Evolutionary conservation across 106 monocot genomes (phyloP).

Genomic region (Amphibolis antarctica): DNA sequence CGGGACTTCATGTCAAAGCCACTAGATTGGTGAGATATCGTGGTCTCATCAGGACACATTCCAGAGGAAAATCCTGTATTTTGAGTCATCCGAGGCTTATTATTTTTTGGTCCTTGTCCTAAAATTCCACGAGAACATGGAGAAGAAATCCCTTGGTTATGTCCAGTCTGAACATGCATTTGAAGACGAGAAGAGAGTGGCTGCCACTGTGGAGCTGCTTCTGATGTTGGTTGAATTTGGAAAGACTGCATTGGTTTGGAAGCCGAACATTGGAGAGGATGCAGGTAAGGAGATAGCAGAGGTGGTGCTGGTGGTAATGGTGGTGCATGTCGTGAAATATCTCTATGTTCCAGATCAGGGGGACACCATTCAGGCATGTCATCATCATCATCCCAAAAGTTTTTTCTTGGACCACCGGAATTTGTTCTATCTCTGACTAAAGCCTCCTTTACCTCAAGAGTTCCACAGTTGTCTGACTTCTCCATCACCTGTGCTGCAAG

Average conservation of each 20-base stretch:
- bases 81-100: background rate
- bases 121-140: slow-evolving; percentile 3
- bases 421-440: slow-evolving; percentile 2
- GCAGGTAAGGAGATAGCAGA: slow-evolving; percentile 2
- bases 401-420: slow-evolving; percentile 10
- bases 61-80: background rate
- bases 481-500: background rate
- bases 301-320: background rate
- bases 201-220: background rate
- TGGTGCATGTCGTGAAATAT: background rate
- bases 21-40: background rate
- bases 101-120: slow-evolving; percentile 3
- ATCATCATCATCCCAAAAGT: slow-evolving; percentile 38
- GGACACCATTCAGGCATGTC: slow-evolving; percentile 83
- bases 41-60: background rate
- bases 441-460: background rate
- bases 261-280: background rate
- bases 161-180: background rate
- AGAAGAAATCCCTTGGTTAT: slow-evolving; percentile 8
- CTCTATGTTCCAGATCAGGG: slow-evolving; percentile 16
- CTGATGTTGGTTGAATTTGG: slow-evolving; percentile 7
- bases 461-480: background rate
- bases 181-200: background rate
- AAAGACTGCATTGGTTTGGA: background rate
- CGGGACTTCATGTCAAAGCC: background rate